Percentiles rank a stretch among this genome's conserved stretches.
Conservation (phyloP, 352 stramenopile species). For the Elongisporangium prolatum region DNA sequence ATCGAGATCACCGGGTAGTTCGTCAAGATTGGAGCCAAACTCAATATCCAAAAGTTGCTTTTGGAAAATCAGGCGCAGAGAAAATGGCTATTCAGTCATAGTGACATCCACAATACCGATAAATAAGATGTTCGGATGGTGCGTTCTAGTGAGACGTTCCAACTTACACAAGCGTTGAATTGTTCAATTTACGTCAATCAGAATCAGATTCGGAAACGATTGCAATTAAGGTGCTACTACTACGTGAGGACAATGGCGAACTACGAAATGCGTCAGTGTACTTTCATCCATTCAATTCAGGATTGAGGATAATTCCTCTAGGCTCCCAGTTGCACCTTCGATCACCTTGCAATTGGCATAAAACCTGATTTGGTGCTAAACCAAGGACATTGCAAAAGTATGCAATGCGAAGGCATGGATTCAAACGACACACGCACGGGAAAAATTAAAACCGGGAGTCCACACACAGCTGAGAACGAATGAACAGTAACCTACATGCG, state of each 20-base stretch:
- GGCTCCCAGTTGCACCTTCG: not conserved
- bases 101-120: slow-evolving; percentile 29
- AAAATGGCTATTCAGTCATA: slow-evolving; percentile 24
- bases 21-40: slow-evolving; percentile 31
- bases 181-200: slow-evolving; percentile 38
- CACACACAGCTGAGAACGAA: not conserved
- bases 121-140: slow-evolving; percentile 18
- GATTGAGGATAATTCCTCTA: not conserved
- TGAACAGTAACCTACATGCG: not conserved
- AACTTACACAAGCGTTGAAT: slow-evolving; percentile 25
- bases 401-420: not conserved
- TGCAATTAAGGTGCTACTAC: slow-evolving; percentile 19
- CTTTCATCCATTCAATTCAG: not conserved
- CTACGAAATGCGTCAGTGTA: slow-evolving; percentile 9
- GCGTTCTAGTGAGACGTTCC: slow-evolving; percentile 13
- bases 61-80: slow-evolving; percentile 28
- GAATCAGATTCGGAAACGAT: slow-evolving; percentile 17
- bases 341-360: not conserved
- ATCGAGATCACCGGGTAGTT: slow-evolving; percentile 27
- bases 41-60: slow-evolving; percentile 26
- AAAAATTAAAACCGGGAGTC: not conserved
- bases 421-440: not conserved
- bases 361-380: not conserved
- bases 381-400: not conserved
- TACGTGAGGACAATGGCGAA: slow-evolving; percentile 27